Base-by-base conservation (phyloP, 257 asterid genomes). In the Paulownia fortunei region DNA sequence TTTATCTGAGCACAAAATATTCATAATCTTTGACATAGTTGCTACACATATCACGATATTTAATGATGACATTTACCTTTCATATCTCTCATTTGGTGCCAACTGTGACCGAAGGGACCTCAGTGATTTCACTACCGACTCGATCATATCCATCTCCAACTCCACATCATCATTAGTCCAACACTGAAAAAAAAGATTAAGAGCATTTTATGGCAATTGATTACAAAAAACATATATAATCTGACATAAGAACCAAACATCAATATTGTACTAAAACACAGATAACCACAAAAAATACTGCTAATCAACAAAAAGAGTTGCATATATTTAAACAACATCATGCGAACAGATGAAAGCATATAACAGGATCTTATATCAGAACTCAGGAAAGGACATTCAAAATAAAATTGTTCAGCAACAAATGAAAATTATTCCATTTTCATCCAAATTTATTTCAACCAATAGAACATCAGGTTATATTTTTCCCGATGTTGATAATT, bases 141-240 rank as follows among this genome's bases (percentile, higher is more conserved):
- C 96, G 36, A 88, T 79, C 84, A 81, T 73, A 56, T 82, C 89
- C 99, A 95, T 95, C 86, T 90, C 97, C 76, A 62, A 65, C 87
- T 93, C 98, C 70, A 89, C 93, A 3, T 7, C 83, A 55, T 90
- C 92, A 85, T 88, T 87, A 76, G 82, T 82, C 98, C 98, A 95
- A 79, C 79, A 21, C 99, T 95, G 91, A 72, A 84, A 81, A 56
- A 77, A 16, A 49, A 61, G 41, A 34, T 34, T 11, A 39, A 39
- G 16, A 19, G 24, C 16, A 69, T 24, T 54, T 68, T 67, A 41
- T n/a, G 72, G 47, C 5, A 70, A 60, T 21, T 27, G 56, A 69
- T 34, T 72, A 39, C 9, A 39, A 4, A 21, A 44, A 82, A 42
- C 12, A 34, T 12, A 44, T 5, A 59, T 51, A n/a, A 44, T 66